Evolutionary conservation across 2,329 filamentous ascomycete genomes (phyloP).

Genomic region (Dactylella cylindrospora): DNA sequence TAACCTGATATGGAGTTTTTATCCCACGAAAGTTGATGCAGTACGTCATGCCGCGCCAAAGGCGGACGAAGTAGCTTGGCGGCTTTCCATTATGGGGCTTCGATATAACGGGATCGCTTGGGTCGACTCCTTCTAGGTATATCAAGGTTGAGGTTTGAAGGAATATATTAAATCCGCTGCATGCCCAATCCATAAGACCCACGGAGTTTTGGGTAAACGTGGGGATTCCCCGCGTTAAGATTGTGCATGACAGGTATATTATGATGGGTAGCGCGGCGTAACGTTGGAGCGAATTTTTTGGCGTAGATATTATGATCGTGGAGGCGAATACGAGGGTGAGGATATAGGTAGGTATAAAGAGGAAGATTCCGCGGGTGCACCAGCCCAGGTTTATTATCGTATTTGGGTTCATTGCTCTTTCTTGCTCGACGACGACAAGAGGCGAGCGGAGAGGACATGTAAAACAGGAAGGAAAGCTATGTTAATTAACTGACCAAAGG

Average conservation of each 20-base stretch:
- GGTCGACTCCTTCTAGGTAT: slow-evolving; percentile 16
- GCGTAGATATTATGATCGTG: slow-evolving; percentile 22
- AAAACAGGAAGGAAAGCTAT: too few relatives aligned
- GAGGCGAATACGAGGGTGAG: slow-evolving; percentile 12
- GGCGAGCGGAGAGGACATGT: too few relatives aligned
- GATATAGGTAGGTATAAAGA: slow-evolving; percentile 9
- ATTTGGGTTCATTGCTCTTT: too few relatives aligned
- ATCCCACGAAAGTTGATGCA: slow-evolving; percentile 28
- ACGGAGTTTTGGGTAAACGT: slow-evolving; percentile 17
- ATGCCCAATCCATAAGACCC: slow-evolving; percentile 11
- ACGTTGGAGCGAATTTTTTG: slow-evolving; percentile 16
- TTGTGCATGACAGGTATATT: slow-evolving; percentile 7
- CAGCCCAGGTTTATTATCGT: slow-evolving; percentile 29
- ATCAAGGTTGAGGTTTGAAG: slow-evolving; percentile 5
- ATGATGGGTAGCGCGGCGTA: slow-evolving; percentile 28
- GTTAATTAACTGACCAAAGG: too few relatives aligned
- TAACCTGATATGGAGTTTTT: slow-evolving; percentile 29
- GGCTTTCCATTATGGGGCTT: slow-evolving; percentile 16
- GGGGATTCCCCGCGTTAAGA: slow-evolving; percentile 2
- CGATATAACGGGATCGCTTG: slow-evolving; percentile 22
- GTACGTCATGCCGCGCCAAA: slow-evolving; percentile 24
- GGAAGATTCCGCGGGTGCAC: slow-evolving; percentile 8
- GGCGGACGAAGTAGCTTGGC: slow-evolving; percentile 24
- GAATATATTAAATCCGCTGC: slow-evolving; percentile 10
- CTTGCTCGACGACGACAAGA: too few relatives aligned